A percentile compares a stretch with the other conserved stretches of the same genome.
phyloP scores from a whole-genome alignment of 2,329 filamentous ascomycete genomes.

The Pseudocercospora eumusae region DNA sequence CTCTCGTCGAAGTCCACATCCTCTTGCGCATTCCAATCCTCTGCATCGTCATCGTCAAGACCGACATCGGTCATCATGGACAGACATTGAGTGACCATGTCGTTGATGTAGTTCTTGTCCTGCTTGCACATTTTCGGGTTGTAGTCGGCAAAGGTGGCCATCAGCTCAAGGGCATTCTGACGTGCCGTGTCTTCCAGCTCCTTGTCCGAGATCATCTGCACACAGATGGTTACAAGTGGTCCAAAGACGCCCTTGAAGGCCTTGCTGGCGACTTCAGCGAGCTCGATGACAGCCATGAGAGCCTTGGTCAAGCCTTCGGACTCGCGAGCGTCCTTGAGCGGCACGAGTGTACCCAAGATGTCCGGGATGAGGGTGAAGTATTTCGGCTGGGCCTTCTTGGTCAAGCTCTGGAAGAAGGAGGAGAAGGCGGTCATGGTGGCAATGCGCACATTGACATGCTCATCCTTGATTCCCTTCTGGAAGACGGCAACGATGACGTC shows the following conservation, averaged over 20 bases:
- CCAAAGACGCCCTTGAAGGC: conserved; percentile 98
- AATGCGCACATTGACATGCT: conserved; percentile 81
- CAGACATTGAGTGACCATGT: conserved; percentile 98
- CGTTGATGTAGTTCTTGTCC: conserved; percentile 83
- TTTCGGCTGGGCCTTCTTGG: conserved; percentile 83
- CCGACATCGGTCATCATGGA: conserved; percentile 98
- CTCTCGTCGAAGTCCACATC: conserved; percentile 96
- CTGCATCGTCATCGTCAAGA: conserved; percentile 87
- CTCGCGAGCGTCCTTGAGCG: conserved; percentile 87
- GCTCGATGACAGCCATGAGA: conserved; percentile 85
- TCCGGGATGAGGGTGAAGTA: conserved; percentile 86
- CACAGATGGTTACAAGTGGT: conserved; percentile 86
- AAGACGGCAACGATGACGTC: conserved; percentile 87
- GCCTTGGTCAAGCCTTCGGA: conserved; percentile 90
- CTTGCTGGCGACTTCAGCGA: conserved; percentile 90
- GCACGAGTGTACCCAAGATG: conserved; percentile 89
- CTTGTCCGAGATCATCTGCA: conserved; percentile 94
- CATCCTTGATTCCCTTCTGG: conserved; percentile 87
- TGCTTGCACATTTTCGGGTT: conserved; percentile 93
- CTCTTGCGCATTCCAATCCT: conserved; percentile 89
- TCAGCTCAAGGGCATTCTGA: conserved; percentile 93
- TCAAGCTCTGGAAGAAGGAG: conserved; percentile 88
- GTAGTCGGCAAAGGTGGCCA: conserved; percentile 97
- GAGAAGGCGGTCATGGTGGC: conserved; percentile 96
- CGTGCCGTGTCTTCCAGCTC: conserved; percentile 85